Percentiles rank a stretch among this genome's conserved stretches.
These are phyloP conservation scores for Panellus pusillus DNA, from an alignment of 768 basidiomycete species.

Conservation along the genomic window DNA sequence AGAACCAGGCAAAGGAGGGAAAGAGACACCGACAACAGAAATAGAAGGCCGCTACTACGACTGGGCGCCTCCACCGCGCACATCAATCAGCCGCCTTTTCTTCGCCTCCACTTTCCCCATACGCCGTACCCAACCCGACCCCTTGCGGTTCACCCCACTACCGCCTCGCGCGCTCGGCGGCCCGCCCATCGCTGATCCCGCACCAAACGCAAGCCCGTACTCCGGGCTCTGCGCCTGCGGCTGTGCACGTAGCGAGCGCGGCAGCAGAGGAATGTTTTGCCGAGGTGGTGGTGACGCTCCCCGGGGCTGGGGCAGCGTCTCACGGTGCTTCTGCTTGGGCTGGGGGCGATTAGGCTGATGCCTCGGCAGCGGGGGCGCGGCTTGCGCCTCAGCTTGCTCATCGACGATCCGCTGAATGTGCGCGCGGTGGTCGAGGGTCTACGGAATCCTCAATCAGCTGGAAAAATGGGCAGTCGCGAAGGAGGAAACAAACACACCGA, in stretches of 20 bases:
- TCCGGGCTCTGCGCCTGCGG: background rate
- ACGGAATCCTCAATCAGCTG: background rate
- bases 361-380: background rate
- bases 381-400: background rate
- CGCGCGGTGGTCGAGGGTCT: constrained; percentile 15
- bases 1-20: too few relatives aligned
- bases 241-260: background rate
- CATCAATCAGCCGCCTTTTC: too few relatives aligned
- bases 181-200: constrained; percentile 14
- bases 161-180: background rate
- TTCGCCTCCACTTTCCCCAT: too few relatives aligned
- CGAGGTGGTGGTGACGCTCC: background rate
- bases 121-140: too few relatives aligned
- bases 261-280: background rate
- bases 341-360: background rate
- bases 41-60: too few relatives aligned
- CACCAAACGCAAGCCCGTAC: constrained; percentile 12
- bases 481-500: constrained; percentile 17
- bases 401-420: constrained; percentile 17
- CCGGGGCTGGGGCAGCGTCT: background rate
- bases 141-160: constrained; percentile 9
- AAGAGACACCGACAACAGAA: too few relatives aligned
- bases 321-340: background rate
- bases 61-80: too few relatives aligned
- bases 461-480: too few relatives aligned